Evolutionary conservation across 805 yeast genomes (phyloP).

Genomic region (Schizosaccharomyces japonicus): DNA sequence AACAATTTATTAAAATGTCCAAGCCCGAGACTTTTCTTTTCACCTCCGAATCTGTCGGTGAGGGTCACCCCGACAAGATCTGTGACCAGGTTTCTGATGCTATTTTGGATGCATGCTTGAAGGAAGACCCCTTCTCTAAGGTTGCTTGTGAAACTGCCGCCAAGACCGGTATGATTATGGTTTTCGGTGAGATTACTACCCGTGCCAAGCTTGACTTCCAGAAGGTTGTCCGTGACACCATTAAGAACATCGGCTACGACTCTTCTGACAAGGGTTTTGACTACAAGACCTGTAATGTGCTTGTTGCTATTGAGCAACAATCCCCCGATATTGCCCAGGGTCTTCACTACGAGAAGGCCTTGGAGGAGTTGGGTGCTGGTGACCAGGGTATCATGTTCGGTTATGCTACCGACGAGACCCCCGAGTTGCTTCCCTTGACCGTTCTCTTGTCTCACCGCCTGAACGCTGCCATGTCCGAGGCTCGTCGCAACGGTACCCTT

Average conservation of each 20-base stretch:
- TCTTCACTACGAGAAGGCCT: slow-evolving; percentile 79
- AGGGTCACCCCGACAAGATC: slow-evolving; percentile 35
- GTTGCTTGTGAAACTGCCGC: slow-evolving; percentile 99
- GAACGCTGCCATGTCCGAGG: slow-evolving; percentile 87
- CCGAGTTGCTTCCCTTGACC: slow-evolving; percentile 89
- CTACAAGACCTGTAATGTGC: slow-evolving; percentile 95
- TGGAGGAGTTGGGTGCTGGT: slow-evolving; percentile 98
- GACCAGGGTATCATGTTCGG: slow-evolving; percentile 99
- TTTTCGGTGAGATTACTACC: slow-evolving; percentile 97
- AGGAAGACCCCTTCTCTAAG: slow-evolving; percentile 88
- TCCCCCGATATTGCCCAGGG: slow-evolving; percentile 98
- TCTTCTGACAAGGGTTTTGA: slow-evolving; percentile 89
- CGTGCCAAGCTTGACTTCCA: slow-evolving; percentile 88
- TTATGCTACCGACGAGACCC: slow-evolving; percentile 96
- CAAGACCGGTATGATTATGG: slow-evolving; percentile 98
- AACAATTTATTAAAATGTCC: no score
- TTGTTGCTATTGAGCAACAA: slow-evolving; percentile 98
- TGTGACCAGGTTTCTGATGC: slow-evolving; percentile 99
- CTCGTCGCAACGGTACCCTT: slow-evolving; percentile 86
- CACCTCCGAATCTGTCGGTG: slow-evolving; percentile 50
- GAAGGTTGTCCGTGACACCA: slow-evolving; percentile 91
- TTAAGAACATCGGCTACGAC: slow-evolving; percentile 96
- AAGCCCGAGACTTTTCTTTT: slow-evolving; percentile 27
- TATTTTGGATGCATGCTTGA: slow-evolving; percentile 87
- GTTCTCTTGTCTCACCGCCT: slow-evolving; percentile 82